These are phyloP conservation scores for Rhododendron williamsianum DNA, from an alignment of 148 eudicot genomes.

Conservation along the genomic window DNA sequence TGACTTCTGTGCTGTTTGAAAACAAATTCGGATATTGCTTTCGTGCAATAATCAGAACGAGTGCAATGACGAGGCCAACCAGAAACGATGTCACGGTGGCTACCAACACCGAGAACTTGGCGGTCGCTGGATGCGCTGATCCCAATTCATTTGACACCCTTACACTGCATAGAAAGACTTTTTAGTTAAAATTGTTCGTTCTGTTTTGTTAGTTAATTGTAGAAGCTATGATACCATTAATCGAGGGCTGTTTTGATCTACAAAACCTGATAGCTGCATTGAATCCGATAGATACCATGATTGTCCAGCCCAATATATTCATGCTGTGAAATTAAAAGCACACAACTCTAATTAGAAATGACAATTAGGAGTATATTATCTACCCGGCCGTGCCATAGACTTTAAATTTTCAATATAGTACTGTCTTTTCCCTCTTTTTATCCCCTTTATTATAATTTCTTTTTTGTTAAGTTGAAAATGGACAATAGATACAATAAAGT, in stretches of 20 bases:
- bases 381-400: no score
- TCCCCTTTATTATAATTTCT: no score
- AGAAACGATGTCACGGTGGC: slow-evolving; percentile 22
- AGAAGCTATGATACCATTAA: no score
- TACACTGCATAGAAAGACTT: slow-evolving; percentile 30
- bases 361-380: no score
- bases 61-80: slow-evolving; percentile 23
- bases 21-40: slow-evolving; percentile 37
- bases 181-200: neutral
- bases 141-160: slow-evolving; percentile 65
- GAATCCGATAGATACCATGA: slow-evolving; percentile 41
- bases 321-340: slow-evolving; percentile 30
- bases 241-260: neutral
- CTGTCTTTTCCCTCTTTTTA: no score
- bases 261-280: slow-evolving; percentile 49
- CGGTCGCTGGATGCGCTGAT: slow-evolving; percentile 34
- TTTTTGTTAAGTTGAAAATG: no score
- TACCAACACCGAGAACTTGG: slow-evolving; percentile 43
- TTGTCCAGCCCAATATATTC: slow-evolving; percentile 49
- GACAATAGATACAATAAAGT: no score
- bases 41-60: slow-evolving; percentile 18
- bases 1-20: slow-evolving; percentile 28
- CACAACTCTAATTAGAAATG: neutral
- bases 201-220: neutral
- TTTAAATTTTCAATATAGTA: no score